Evolutionary conservation across 202 grass and related monocot species (phyloP), one percentile per base, ranked within the genome.

Genomic region (Setaria italica): DNA sequence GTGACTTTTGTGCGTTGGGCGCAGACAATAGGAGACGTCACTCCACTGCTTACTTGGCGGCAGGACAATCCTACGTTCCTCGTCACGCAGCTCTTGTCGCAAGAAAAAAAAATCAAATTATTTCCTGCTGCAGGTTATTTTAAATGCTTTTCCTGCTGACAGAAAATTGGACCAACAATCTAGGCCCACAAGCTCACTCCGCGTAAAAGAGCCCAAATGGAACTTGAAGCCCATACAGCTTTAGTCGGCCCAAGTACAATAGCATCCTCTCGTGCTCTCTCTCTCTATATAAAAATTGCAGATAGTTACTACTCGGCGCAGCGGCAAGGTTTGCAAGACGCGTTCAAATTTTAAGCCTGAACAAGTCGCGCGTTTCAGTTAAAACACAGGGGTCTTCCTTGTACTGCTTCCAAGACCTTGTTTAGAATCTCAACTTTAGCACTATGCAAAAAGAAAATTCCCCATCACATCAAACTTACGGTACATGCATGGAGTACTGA

Each of bases 41-140:
- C 56, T 66, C 19, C 48, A 67, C 30, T 20, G 19, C 47, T 76
- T 67, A 50, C 82, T 78, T 70, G 41, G 51, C 63, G 29, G 34
- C n/a, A 59, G 17, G 74, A 78, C 51, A 68, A 25, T 85, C 8
- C 39, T 46, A 57, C 41, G 20, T 2, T 43, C 20, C 11, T 58
- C 68, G 15, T 16, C 25, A 37, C 7, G 32, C 79, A 13, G 29
- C 39, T 48, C n/a, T 30, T 41, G 16, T 41, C 64, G 4, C 11
- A 39, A 51, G 17, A 3, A 3, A 3, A 3, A 35, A 35, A 35
- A 35, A 35, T 35, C 34, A 35, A 39, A 66, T 46, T 11, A 19
- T 55, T 21, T 58, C 15, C 53, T 19, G 53, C 53, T 7, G 15
- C 5, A 19, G 17, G 3, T 55, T 20, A 20, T 56, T 17, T 25